Conservation (phyloP, 1,139 yeast genomes). For the Scheffersomyces lignicola region DNA sequence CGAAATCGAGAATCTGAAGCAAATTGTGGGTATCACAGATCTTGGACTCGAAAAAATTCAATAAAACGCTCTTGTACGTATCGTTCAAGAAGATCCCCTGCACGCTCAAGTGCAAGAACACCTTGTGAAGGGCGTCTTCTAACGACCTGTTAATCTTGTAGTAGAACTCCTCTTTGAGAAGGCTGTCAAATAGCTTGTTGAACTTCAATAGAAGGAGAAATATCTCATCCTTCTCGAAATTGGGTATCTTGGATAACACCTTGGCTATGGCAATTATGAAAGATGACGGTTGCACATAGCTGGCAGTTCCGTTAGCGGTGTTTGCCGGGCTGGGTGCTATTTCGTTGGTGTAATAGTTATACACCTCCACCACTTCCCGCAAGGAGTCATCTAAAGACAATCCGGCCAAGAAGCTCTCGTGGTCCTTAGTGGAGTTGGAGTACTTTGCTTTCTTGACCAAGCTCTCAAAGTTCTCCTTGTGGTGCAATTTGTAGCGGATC, state of each 20-base stretch:
- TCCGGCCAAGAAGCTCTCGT: constrained; percentile 21
- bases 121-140: constrained; percentile 31
- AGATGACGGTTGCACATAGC: constrained; percentile 19
- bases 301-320: constrained; percentile 8
- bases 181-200: constrained; percentile 26
- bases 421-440: constrained; percentile 15
- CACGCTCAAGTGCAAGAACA: constrained; percentile 34
- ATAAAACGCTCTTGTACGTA: constrained; percentile 25
- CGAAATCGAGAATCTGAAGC: constrained; percentile 31
- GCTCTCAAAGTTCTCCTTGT: constrained; percentile 28
- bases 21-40: constrained; percentile 13
- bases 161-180: constrained; percentile 37
- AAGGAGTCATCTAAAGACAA: constrained; percentile 19
- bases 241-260: constrained; percentile 21
- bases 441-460: constrained; percentile 30
- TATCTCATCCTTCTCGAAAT: constrained; percentile 28
- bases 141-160: constrained; percentile 38
- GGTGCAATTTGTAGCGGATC: constrained; percentile 30
- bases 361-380: constrained; percentile 32
- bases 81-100: constrained; percentile 37
- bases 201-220: constrained; percentile 37
- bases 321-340: constrained; percentile 4
- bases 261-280: constrained; percentile 25
- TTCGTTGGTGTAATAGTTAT: constrained; percentile 34
- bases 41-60: constrained; percentile 22